Conservation (phyloP, 768 basidiomycete genomes). For the Kwoniella dendrophila region DNA sequence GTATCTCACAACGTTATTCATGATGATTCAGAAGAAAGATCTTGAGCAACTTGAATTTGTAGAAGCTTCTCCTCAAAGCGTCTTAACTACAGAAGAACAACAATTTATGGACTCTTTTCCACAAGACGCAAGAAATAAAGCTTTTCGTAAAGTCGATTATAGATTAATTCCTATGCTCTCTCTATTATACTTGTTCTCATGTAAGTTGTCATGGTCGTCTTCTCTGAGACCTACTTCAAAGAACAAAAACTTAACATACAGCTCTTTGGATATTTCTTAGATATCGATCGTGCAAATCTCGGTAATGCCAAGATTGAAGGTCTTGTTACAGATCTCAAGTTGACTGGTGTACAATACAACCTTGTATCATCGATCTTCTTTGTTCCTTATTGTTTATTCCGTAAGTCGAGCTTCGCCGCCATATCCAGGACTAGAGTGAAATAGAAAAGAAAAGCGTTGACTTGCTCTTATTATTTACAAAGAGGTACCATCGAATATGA, state of each 20-base stretch:
- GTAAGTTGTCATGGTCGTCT: constrained; percentile 10
- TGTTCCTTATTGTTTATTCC: constrained; percentile 34
- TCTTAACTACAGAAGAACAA: neutral
- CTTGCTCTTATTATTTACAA: neutral
- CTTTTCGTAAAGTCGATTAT: constrained; percentile 37
- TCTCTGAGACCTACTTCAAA: neutral
- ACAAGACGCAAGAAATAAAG: neutral
- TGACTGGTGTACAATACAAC: constrained; percentile 30
- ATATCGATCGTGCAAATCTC: constrained; percentile 36
- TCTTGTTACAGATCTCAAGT: constrained; percentile 22
- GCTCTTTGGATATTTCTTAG: too few species aligned
- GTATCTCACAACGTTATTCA: too few species aligned
- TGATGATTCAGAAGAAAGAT: too few species aligned
- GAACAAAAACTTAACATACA: too few species aligned
- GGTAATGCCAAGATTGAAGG: constrained; percentile 45
- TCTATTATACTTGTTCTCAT: constrained; percentile 43
- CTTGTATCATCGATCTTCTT: constrained; percentile 44
- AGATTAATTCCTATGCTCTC: constrained; percentile 44
- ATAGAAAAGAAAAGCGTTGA: too few species aligned
- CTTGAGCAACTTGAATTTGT: too few species aligned
- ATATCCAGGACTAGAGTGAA: too few species aligned
- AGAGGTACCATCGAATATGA: constrained; percentile 28
- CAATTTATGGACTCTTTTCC: neutral
- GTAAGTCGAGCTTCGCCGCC: constrained; percentile 23
- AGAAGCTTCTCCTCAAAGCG: neutral